phyloP scores from a whole-genome alignment of 2,329 filamentous ascomycete genomes.

The Fusarium miscanthi region DNA sequence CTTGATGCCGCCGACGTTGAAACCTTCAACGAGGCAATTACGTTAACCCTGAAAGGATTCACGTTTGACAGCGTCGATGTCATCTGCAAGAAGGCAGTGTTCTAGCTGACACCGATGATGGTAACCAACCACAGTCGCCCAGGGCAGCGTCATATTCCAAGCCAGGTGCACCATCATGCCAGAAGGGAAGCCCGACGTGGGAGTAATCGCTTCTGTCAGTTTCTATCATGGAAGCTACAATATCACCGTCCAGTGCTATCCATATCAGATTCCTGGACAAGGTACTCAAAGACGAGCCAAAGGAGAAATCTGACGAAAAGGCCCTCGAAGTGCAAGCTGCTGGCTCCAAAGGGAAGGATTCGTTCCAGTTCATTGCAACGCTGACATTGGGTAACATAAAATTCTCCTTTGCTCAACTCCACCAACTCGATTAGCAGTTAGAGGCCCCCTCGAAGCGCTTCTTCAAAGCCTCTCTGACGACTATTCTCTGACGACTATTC shows the following conservation, averaged over 20 bases:
- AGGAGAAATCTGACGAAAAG: neutral
- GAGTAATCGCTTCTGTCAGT: no score
- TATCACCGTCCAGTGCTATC: neutral
- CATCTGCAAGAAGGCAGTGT: no score
- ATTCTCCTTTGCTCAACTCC: neutral
- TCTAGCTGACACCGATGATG: no score
- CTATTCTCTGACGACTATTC: neutral
- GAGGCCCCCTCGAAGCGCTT: neutral
- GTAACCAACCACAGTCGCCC: no score
- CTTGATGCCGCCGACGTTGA: no score
- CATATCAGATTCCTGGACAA: neutral
- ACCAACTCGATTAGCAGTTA: neutral
- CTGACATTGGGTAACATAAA: neutral
- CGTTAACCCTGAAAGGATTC: no score
- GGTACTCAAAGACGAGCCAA: neutral
- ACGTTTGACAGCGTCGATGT: no score
- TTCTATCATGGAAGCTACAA: no score
- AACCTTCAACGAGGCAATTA: no score
- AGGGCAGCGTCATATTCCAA: no score
- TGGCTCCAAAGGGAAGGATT: neutral
- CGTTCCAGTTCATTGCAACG: neutral
- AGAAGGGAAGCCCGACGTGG: no score
- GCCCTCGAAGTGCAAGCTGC: neutral
- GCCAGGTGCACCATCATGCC: no score
- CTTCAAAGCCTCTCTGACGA: neutral